These are phyloP conservation scores for Astraeus odoratus DNA, from an alignment of 768 basidiomycete species.

Conservation along the genomic window DNA sequence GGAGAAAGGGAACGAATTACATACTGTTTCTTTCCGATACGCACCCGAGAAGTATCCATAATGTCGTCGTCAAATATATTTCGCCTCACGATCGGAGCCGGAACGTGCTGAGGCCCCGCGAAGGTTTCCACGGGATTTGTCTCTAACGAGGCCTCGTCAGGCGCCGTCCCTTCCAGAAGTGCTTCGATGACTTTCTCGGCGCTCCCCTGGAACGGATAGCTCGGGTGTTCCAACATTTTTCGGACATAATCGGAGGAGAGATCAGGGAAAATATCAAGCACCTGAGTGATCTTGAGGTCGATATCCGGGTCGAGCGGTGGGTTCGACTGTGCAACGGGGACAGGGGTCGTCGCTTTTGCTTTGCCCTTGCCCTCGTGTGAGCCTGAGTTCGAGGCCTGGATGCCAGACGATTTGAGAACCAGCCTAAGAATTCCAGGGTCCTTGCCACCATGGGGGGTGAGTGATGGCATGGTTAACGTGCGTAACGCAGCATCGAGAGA, in stretches of 20 bases:
- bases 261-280: conserved; percentile 73
- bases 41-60: conserved; percentile 56
- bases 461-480: conserved; percentile 26
- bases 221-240: conserved; percentile 44
- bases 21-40: conserved; percentile 61
- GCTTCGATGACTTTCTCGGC: conserved; percentile 62
- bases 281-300: conserved; percentile 56
- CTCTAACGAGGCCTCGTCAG: conserved; percentile 26
- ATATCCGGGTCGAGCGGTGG: conserved; percentile 34
- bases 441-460: conserved; percentile 10
- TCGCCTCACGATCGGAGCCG: conserved; percentile 36
- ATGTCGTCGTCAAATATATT: conserved; percentile 74
- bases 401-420: conserved; percentile 57
- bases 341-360: conserved; percentile 8
- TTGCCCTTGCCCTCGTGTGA: conserved; percentile 38
- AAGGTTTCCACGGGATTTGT: conserved; percentile 1
- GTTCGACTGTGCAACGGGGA: conserved; percentile 1
- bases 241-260: conserved; percentile 49
- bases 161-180: conserved; percentile 69
- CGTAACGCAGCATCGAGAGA: conserved; percentile 47
- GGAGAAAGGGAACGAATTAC: conserved; percentile 11
- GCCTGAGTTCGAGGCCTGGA: conserved; percentile 11
- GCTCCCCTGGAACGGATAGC: conserved; percentile 42
- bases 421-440: conserved; percentile 57
- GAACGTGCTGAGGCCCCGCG: neutral